Conservation (phyloP, 208 protist species). For the Leishmania amazonensis region DNA sequence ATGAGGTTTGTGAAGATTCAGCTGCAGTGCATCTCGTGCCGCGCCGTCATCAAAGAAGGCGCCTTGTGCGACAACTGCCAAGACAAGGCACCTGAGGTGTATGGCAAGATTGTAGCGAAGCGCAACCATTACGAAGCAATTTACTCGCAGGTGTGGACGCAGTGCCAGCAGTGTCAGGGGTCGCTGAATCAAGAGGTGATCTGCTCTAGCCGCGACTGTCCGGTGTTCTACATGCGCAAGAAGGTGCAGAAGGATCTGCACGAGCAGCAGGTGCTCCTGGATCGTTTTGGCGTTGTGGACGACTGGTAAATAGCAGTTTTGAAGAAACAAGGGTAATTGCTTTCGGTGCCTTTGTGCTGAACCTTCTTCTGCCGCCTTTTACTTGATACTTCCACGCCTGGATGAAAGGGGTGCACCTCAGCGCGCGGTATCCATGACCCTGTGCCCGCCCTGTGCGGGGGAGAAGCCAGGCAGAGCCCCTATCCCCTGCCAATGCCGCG, state of each 20-base stretch:
- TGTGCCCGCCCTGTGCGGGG: background rate
- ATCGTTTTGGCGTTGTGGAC: slow-evolving; percentile 94
- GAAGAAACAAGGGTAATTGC: background rate
- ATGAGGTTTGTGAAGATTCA: slow-evolving; percentile 97
- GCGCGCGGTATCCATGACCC: background rate
- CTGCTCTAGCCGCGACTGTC: slow-evolving; percentile 97
- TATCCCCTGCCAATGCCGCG: background rate
- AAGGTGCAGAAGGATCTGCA: slow-evolving; percentile 99
- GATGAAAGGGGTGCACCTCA: background rate
- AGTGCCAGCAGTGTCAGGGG: slow-evolving; percentile 99
- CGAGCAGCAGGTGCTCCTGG: slow-evolving; percentile 93
- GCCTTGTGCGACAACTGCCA: slow-evolving; percentile 94
- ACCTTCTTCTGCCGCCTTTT: background rate
- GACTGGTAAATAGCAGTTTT: slow-evolving; percentile 78
- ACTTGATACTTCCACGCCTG: background rate
- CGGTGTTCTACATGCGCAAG: slow-evolving; percentile 99
- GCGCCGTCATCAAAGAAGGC: slow-evolving; percentile 72
- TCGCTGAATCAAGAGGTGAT: slow-evolving; percentile 98
- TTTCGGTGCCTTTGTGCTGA: background rate
- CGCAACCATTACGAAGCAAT: slow-evolving; percentile 95
- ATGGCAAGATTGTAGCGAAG: slow-evolving; percentile 90
- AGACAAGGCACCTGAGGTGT: slow-evolving; percentile 91
- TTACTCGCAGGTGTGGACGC: slow-evolving; percentile 98
- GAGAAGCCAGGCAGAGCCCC: background rate
- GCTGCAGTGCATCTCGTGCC: slow-evolving; percentile 97